phyloP scores from a whole-genome alignment of 805 yeast species.

The Clavispora asparagi region DNA sequence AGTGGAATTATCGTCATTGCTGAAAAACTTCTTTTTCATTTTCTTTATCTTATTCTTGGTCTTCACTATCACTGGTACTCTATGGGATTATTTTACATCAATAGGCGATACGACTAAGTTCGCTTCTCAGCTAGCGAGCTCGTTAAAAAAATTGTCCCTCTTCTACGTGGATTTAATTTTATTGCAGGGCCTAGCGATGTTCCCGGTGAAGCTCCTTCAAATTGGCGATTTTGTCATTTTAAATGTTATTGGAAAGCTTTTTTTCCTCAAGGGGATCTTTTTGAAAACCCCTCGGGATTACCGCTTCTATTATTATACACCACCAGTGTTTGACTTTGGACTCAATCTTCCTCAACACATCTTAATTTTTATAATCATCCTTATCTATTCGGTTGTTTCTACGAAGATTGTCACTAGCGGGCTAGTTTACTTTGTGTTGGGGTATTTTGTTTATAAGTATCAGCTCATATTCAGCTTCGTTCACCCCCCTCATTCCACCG shows the following conservation, averaged over 20 bases:
- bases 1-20: conserved; percentile 50
- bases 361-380: conserved; percentile 51
- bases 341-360: conserved; percentile 59
- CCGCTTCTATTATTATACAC: conserved; percentile 48
- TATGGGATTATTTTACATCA: conserved; percentile 54
- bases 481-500: conserved; percentile 62
- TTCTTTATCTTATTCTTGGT: conserved; percentile 59
- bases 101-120: conserved; percentile 55
- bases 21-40: conserved; percentile 55
- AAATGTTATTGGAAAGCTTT: conserved; percentile 33
- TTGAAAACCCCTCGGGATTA: conserved; percentile 49
- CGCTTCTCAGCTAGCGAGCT: conserved; percentile 50
- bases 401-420: conserved; percentile 59
- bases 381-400: conserved; percentile 56
- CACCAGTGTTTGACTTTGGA: conserved; percentile 58
- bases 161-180: conserved; percentile 59
- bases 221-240: conserved; percentile 47
- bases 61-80: conserved; percentile 57
- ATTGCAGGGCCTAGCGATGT: conserved; percentile 66
- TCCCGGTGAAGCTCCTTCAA: conserved; percentile 53
- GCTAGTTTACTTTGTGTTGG: conserved; percentile 49
- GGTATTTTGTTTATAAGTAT: conserved; percentile 57
- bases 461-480: conserved; percentile 58
- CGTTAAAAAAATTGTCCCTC: conserved; percentile 46
- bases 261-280: conserved; percentile 34